A percentile compares a stretch with the other conserved stretches of the same genome.
These are phyloP conservation scores for Auriscalpium vulgare DNA, from an alignment of 768 basidiomycete genomes.

Conservation along the genomic window DNA sequence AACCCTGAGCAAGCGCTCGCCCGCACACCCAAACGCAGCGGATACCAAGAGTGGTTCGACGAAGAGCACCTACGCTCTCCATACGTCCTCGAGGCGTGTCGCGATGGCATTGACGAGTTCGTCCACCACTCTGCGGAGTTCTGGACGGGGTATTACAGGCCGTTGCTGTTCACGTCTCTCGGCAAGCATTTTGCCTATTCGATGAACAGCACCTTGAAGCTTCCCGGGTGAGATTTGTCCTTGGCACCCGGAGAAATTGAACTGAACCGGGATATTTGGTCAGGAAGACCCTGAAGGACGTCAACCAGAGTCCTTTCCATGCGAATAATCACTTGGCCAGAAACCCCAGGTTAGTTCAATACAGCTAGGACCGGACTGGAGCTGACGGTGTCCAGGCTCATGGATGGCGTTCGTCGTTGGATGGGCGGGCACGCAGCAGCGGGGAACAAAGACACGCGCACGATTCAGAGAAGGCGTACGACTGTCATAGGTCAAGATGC, in stretches of 20 bases:
- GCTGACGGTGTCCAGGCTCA: conserved; percentile 39
- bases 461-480: not conserved
- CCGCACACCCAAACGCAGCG: conserved; percentile 48
- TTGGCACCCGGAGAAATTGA: not conserved
- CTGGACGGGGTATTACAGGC: conserved; percentile 87
- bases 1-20: conserved; percentile 39
- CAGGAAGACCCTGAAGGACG: conserved; percentile 63
- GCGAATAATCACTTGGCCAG: conserved; percentile 36
- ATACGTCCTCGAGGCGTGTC: conserved; percentile 62
- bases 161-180: conserved; percentile 73
- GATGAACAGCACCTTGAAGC: conserved; percentile 84
- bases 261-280: not conserved
- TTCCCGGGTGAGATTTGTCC: conserved; percentile 55
- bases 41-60: conserved; percentile 83
- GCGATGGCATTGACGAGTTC: conserved; percentile 51
- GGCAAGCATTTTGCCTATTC: conserved; percentile 87
- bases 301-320: conserved; percentile 71
- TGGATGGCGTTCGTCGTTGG: conserved; percentile 75
- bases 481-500: conserved; percentile 3
- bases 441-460: not conserved
- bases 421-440: conserved; percentile 47
- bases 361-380: not conserved
- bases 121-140: conserved; percentile 59
- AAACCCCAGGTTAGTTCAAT: conserved; percentile 22
- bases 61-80: conserved; percentile 58